These are phyloP conservation scores for Goffeauzyma gilvescens DNA, from an alignment of 768 basidiomycete genomes.

Conservation along the genomic window DNA sequence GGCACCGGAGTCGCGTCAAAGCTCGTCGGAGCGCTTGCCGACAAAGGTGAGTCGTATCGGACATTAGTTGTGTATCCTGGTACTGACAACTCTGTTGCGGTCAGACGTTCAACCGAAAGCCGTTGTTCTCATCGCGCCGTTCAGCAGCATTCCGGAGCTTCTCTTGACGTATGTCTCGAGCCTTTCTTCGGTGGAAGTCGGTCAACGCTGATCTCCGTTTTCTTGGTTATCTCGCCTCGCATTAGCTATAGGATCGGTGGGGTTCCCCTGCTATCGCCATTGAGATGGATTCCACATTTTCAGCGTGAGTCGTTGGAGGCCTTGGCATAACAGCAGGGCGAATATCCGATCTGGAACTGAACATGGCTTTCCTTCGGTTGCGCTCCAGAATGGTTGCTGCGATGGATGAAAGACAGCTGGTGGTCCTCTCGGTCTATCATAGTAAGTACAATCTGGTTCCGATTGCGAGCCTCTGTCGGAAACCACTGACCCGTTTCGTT, in stretches of 20 bases:
- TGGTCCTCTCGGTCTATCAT: constrained; percentile 40
- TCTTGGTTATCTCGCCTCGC: constrained; percentile 40
- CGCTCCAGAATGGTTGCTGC: constrained; percentile 10
- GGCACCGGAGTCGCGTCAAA: constrained; percentile 57
- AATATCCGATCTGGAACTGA: background rate
- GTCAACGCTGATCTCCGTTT: constrained; percentile 21
- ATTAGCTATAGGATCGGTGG: constrained; percentile 5
- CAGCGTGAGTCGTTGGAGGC: constrained; percentile 39
- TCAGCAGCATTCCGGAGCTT: constrained; percentile 38
- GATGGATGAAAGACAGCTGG: constrained; percentile 1
- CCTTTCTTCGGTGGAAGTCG: too few species aligned
- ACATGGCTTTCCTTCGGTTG: background rate
- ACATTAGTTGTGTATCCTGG: background rate
- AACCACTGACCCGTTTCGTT: background rate
- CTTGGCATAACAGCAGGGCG: background rate
- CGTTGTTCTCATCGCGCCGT: constrained; percentile 36
- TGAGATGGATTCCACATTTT: constrained; percentile 45
- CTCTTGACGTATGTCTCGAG: constrained; percentile 39
- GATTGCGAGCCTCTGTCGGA: background rate
- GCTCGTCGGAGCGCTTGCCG: constrained; percentile 34
- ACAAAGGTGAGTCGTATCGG: constrained; percentile 28
- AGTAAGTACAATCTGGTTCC: constrained; percentile 37
- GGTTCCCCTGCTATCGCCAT: constrained; percentile 52
- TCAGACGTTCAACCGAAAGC: constrained; percentile 32
- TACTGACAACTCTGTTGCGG: background rate